Evolutionary conservation across 352 stramenopile genomes (phyloP), one percentile per base, ranked within the genome.

Genomic region (Globisporangium iwayamae): DNA sequence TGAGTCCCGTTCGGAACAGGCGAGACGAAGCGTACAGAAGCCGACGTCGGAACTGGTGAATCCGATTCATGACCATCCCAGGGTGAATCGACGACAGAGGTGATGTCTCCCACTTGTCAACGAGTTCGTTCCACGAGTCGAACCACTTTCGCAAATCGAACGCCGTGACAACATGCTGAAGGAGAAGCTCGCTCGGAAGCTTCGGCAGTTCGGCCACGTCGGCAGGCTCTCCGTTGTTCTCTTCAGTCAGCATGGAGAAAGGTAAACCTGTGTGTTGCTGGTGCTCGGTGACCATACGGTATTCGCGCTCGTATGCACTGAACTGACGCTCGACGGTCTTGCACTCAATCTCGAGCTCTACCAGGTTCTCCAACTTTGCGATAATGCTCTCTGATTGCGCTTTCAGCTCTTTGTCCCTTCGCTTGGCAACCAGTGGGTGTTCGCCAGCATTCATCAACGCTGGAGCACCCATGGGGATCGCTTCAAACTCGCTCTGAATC

Each of bases 61-160:
- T 71, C 28, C 78, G 75, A 46, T 77, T 85, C 14, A 83, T 61
- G n/a, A 89, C 74, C 1, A 74, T 67, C 22, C 69, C 75, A 20
- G 78, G 69, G 60, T 89, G 80, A 5, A 89, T 60, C 6, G 63
- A 63, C 10, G 67, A 48, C 3, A 91, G 45, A 5, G 76, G 75
- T 1, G 75, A 64, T 0, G 63, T 62, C 13, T 75, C 38, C 82
- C 79, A 89, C 52, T 87, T 88, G 0, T 69, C 64, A 20, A 76
- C 74, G 16, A 87, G 28, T 10, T 67, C 67, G 2, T 55, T 73
- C 82, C 82, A 91, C 2, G 79, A 76, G 7, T 54, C 34, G 39
- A 75, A 89, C 82, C 82, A 89, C 16, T 79, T 69, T 4, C 78
- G 70, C 25, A 89, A 67, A 25, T 91, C 80, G n/a, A 89, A 48